Percentiles rank a stretch among this genome's conserved stretches.
Evolutionary conservation across 495 filamentous ascomycete species (phyloP).

Genomic region (Astrothelium subdiscretum): DNA sequence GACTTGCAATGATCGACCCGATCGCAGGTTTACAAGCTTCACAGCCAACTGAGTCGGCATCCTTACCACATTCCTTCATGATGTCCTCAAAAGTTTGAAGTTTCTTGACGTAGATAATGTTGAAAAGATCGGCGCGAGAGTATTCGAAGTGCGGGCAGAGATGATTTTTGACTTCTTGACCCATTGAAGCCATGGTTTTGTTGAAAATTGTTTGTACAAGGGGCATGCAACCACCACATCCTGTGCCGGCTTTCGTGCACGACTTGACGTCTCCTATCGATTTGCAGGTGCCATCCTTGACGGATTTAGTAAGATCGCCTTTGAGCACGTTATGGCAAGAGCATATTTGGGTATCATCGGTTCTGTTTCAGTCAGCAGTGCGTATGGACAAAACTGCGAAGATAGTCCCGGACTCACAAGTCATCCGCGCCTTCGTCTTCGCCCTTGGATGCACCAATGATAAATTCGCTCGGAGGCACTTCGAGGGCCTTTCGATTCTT

Average conservation of each 20-base stretch:
- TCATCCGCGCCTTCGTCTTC: conserved; percentile 65
- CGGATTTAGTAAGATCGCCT: conserved; percentile 58
- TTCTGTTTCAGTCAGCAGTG: conserved; percentile 37
- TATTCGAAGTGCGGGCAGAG: conserved; percentile 80
- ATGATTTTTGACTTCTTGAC: conserved; percentile 77
- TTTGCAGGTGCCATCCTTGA: conserved; percentile 78
- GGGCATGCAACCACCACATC: conserved; percentile 91
- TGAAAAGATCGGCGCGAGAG: conserved; percentile 80
- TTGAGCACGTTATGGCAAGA: conserved; percentile 96
- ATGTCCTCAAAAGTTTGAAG: conserved; percentile 66
- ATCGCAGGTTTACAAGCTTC: conserved; percentile 85
- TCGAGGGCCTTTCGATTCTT: conserved; percentile 73
- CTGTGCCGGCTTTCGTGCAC: conserved; percentile 90
- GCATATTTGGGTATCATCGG: conserved; percentile 85
- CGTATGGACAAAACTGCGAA: not conserved
- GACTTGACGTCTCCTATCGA: conserved; percentile 79
- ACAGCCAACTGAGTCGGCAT: conserved; percentile 67
- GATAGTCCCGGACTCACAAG: conserved; percentile 42
- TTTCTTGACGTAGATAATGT: conserved; percentile 77
- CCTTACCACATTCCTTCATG: conserved; percentile 71
- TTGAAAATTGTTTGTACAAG: conserved; percentile 90
- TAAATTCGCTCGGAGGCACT: conserved; percentile 77
- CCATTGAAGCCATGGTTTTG: conserved; percentile 80
- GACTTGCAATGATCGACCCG: conserved; percentile 70
- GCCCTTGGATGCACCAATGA: conserved; percentile 66